Conservation (phyloP, 495 filamentous ascomycete genomes). For the Aspergillus conjunctus region DNA sequence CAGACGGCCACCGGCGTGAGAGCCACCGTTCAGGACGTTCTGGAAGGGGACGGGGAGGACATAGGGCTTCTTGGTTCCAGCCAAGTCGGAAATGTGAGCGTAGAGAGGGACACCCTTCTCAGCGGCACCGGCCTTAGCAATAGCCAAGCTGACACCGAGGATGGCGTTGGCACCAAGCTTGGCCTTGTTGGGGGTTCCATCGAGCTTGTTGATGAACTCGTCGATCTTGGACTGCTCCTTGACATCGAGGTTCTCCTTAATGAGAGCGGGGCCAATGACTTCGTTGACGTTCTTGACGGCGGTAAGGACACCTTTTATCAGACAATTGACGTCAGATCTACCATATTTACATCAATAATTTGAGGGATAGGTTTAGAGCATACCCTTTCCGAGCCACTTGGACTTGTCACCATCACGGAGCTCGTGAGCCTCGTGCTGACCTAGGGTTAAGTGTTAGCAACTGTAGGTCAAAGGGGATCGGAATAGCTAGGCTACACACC, state of each 20-base stretch:
- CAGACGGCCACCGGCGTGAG: conserved; percentile 96
- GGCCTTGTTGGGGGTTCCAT: conserved; percentile 95
- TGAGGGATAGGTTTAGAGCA: conserved; percentile 23
- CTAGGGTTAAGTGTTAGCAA: conserved; percentile 45
- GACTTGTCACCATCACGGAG: conserved; percentile 98
- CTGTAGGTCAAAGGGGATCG: neutral
- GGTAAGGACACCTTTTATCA: conserved; percentile 71
- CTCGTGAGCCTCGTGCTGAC: conserved; percentile 97
- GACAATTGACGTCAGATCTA: conserved; percentile 22
- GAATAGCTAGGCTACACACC: conserved; percentile 56
- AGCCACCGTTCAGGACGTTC: conserved; percentile 99
- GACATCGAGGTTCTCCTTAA: conserved; percentile 91
- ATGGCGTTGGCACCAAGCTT: conserved; percentile 99
- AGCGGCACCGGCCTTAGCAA: conserved; percentile 97
- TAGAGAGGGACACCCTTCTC: conserved; percentile 99
- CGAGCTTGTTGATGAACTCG: conserved; percentile 91
- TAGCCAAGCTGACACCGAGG: conserved; percentile 90
- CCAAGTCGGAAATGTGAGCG: conserved; percentile 96
- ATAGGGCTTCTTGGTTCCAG: conserved; percentile 99
- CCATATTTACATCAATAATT: neutral
- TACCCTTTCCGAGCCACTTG: conserved; percentile 94
- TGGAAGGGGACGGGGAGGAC: conserved; percentile 99
- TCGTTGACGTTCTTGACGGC: conserved; percentile 97
- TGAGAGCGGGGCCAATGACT: conserved; percentile 84
- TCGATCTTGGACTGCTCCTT: conserved; percentile 96